These are phyloP conservation scores for Penicillium lagena DNA, from an alignment of 495 filamentous ascomycete species.

Conservation along the genomic window DNA sequence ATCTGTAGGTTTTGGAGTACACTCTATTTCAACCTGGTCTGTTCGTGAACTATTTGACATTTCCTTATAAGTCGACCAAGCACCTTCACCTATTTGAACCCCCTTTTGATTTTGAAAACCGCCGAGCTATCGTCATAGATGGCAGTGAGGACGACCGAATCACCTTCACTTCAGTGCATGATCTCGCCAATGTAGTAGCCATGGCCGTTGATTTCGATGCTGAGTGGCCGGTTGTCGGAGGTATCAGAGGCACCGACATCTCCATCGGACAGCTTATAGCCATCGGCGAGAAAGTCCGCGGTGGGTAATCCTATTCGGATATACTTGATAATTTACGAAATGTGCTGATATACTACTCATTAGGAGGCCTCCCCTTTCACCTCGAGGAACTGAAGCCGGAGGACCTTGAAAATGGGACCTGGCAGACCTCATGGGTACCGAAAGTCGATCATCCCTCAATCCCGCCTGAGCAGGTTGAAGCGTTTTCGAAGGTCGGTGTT, in stretches of 20 bases:
- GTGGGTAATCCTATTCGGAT: slow-evolving; percentile 19
- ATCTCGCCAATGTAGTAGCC: slow-evolving; percentile 40
- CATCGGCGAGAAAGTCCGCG: slow-evolving; percentile 44
- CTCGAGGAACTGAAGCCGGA: slow-evolving; percentile 36
- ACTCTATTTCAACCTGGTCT: slow-evolving; percentile 50
- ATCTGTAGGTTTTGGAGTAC: slow-evolving; percentile 49
- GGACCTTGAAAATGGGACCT: slow-evolving; percentile 38
- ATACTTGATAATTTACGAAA: neutral
- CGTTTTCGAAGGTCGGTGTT: slow-evolving; percentile 21
- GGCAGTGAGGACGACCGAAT: slow-evolving; percentile 36
- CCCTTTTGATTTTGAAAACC: slow-evolving; percentile 40
- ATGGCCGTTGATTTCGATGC: slow-evolving; percentile 47
- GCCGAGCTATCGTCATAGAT: slow-evolving; percentile 42
- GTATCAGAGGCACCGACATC: slow-evolving; percentile 42
- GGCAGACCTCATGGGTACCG: slow-evolving; percentile 40
- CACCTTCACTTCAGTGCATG: slow-evolving; percentile 39
- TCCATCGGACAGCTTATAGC: slow-evolving; percentile 34
- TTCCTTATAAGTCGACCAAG: slow-evolving; percentile 42
- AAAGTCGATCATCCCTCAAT: slow-evolving; percentile 36
- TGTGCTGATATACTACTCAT: neutral
- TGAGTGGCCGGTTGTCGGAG: slow-evolving; percentile 49
- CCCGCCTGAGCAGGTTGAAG: slow-evolving; percentile 28
- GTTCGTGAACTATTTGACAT: slow-evolving; percentile 48
- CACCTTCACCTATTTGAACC: slow-evolving; percentile 37
- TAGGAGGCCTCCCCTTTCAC: slow-evolving; percentile 28